Evolutionary conservation across 345 rosid genomes (phyloP).

Genomic region (Aurinia saxatilis): DNA sequence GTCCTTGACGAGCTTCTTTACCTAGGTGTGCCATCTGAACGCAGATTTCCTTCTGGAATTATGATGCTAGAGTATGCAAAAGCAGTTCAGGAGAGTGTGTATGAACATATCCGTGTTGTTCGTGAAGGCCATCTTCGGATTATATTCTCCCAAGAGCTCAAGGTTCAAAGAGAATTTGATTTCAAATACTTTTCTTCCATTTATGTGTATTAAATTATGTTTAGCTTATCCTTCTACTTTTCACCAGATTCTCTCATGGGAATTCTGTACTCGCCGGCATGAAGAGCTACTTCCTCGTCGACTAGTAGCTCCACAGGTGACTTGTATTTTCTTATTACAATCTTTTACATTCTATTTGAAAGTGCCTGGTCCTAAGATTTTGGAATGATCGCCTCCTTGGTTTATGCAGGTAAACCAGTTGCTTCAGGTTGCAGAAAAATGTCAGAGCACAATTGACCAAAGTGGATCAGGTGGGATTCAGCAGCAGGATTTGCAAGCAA

Average conservation of each 20-base stretch:
- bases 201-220: neutral
- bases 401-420: conserved; percentile 71
- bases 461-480: conserved; percentile 87
- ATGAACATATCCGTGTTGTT: conserved; percentile 95
- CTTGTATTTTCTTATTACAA: neutral
- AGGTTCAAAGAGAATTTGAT: conserved; percentile 41
- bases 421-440: conserved; percentile 91
- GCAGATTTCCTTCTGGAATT: conserved; percentile 64
- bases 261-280: conserved; percentile 88
- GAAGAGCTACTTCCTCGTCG: conserved; percentile 97
- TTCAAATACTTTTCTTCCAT: neutral
- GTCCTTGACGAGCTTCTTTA: conserved; percentile 92
- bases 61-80: conserved; percentile 84
- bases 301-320: conserved; percentile 93
- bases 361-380: neutral
- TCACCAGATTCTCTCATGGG: conserved; percentile 88
- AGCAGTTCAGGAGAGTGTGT: conserved; percentile 95
- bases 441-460: conserved; percentile 88
- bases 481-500: conserved; percentile 85
- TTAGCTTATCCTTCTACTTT: conserved; percentile 8
- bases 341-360: neutral
- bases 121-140: conserved; percentile 97
- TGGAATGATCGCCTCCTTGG: neutral
- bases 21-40: conserved; percentile 78
- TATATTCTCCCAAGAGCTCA: conserved; percentile 76